Percentiles rank a stretch among this genome's conserved stretches.
phyloP scores from a whole-genome alignment of 257 asterid genomes.

The Gardenia jasminoides region DNA sequence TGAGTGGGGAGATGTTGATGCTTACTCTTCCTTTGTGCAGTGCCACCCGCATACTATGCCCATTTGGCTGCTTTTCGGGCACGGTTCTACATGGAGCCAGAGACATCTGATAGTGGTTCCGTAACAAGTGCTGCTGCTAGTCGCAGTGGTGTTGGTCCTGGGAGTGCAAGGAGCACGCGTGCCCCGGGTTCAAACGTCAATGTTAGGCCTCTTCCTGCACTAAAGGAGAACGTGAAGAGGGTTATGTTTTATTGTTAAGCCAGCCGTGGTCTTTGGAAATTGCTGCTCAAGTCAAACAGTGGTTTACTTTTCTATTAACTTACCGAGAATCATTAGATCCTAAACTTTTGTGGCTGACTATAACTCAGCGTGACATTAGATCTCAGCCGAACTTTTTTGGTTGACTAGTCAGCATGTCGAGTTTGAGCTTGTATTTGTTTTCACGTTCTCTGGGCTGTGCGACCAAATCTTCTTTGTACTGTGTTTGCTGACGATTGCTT shows the following conservation, averaged over 20 bases:
- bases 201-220: constrained; percentile 91
- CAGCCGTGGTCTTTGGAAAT: background rate
- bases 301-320: background rate
- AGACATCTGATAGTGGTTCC: constrained; percentile 81
- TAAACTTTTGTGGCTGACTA: background rate
- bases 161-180: constrained; percentile 52
- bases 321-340: background rate
- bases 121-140: constrained; percentile 57
- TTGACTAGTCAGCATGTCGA: background rate
- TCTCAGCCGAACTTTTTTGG: too few relatives aligned
- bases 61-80: constrained; percentile 98
- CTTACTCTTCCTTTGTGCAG: constrained; percentile 31
- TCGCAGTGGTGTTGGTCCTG: constrained; percentile 48
- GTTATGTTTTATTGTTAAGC: constrained; percentile 85
- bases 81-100: constrained; percentile 93
- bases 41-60: constrained; percentile 95
- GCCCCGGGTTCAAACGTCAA: constrained; percentile 51
- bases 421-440: background rate
- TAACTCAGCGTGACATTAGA: too few relatives aligned
- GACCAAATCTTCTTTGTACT: background rate
- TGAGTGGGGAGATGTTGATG: background rate
- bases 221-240: constrained; percentile 82
- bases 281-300: background rate
- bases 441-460: background rate
- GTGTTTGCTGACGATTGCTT: background rate